These are phyloP conservation scores for Dothidotthia symphoricarpi DNA, from an alignment of 2,329 filamentous ascomycete species.

Conservation along the genomic window DNA sequence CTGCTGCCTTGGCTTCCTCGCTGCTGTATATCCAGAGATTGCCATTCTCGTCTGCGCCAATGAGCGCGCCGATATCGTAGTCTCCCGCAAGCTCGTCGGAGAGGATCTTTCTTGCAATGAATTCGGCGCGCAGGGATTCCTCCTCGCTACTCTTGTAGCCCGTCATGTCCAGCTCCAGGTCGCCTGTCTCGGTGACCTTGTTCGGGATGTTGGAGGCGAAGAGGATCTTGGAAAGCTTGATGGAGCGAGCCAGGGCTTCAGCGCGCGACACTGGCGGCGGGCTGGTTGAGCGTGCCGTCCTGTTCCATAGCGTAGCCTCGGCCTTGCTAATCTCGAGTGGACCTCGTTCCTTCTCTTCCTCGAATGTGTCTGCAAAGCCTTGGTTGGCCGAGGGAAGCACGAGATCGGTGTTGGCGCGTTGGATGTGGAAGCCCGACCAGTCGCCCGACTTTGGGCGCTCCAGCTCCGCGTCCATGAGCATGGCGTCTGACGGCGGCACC, in stretches of 20 bases:
- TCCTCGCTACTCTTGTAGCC: conserved; percentile 94
- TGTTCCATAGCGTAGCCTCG: conserved; percentile 38
- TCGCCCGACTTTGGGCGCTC: conserved; percentile 34
- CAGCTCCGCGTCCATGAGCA: conserved; percentile 17
- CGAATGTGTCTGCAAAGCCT: conserved; percentile 37
- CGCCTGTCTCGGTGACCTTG: conserved; percentile 85
- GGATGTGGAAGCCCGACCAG: conserved; percentile 37
- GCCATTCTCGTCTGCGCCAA: conserved; percentile 90
- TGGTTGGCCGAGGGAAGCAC: conserved; percentile 48
- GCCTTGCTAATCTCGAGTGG: conserved; percentile 36
- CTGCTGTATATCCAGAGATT: conserved; percentile 99
- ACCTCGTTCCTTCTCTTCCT: conserved; percentile 20
- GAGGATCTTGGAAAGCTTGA: conserved; percentile 80
- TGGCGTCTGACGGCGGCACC: conserved; percentile 22
- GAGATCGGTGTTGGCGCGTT: conserved; percentile 55
- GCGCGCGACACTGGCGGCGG: conserved; percentile 69
- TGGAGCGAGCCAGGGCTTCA: conserved; percentile 80
- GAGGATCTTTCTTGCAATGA: conserved; percentile 88
- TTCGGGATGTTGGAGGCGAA: conserved; percentile 89
- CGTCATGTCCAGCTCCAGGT: conserved; percentile 97
- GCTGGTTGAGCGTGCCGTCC: conserved; percentile 62
- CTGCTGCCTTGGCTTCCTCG: conserved; percentile 89
- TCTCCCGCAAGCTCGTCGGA: conserved; percentile 90
- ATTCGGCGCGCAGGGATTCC: conserved; percentile 84
- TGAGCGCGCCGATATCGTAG: conserved; percentile 92